phyloP scores from a whole-genome alignment of 192 early-diverging fungal species.

The Geranomyces michiganensis region DNA sequence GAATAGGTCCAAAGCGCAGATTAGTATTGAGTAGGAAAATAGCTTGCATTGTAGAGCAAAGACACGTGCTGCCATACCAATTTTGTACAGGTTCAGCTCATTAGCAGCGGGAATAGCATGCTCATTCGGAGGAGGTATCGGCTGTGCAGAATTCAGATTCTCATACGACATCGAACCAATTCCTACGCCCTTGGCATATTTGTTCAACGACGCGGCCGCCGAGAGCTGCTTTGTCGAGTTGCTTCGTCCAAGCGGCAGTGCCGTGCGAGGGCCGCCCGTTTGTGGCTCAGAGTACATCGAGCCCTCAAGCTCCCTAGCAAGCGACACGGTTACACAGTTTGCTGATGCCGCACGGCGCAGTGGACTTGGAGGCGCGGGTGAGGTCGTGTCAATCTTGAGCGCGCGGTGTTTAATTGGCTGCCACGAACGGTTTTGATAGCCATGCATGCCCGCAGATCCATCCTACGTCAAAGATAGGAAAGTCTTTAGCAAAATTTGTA shows the following conservation, averaged over 20 bases:
- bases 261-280: neutral
- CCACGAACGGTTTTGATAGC: neutral
- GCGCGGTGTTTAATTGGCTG: slow-evolving; percentile 4
- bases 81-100: slow-evolving; percentile 39
- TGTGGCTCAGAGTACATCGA: neutral
- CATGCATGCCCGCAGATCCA: neutral
- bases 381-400: slow-evolving; percentile 21
- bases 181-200: neutral
- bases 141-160: neutral
- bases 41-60: no score
- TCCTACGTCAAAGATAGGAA: no score
- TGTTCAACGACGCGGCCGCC: neutral
- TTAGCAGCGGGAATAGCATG: slow-evolving; percentile 26
- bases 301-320: slow-evolving; percentile 9
- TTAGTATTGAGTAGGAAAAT: no score
- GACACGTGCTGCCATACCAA: slow-evolving; percentile 35
- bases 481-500: no score
- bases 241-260: neutral
- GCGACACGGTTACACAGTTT: slow-evolving; percentile 24
- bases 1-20: no score
- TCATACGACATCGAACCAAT: neutral
- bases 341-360: slow-evolving; percentile 20
- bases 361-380: slow-evolving; percentile 12
- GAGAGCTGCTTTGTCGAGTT: neutral
- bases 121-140: slow-evolving; percentile 19